A percentile compares a stretch with the other conserved stretches of the same genome.
These are phyloP conservation scores for Andrographis paniculata DNA, from an alignment of 305 asterid species.

Conservation along the genomic window DNA sequence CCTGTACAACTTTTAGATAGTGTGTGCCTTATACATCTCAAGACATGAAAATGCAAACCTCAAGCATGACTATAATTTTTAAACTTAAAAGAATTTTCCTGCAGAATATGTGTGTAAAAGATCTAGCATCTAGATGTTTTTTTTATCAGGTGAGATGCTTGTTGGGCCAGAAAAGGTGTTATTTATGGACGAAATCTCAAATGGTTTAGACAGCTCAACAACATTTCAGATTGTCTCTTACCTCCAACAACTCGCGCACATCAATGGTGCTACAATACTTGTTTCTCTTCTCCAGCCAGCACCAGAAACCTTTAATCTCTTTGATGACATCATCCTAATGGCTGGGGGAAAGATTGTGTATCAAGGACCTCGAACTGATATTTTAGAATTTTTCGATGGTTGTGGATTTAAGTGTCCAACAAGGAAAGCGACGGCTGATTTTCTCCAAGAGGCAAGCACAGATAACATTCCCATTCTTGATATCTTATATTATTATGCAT, in stretches of 20 bases:
- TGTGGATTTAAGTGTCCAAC: slow-evolving; percentile 46
- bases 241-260: slow-evolving; percentile 22
- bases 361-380: slow-evolving; percentile 20
- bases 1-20: neutral
- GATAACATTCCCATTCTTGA: neutral
- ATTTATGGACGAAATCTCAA: slow-evolving; percentile 27
- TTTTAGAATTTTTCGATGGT: slow-evolving; percentile 14
- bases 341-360: slow-evolving; percentile 22
- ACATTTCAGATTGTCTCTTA: slow-evolving; percentile 19
- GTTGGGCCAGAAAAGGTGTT: slow-evolving; percentile 21
- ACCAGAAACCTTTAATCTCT: slow-evolving; percentile 21
- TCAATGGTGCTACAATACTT: slow-evolving; percentile 20
- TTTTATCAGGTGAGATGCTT: slow-evolving; percentile 22
- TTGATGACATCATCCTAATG: slow-evolving; percentile 25
- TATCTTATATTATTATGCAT: neutral
- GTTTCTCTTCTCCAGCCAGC: slow-evolving; percentile 29
- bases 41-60: neutral
- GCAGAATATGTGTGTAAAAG: neutral
- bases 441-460: slow-evolving; percentile 50
- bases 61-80: neutral
- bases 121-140: neutral
- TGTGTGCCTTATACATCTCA: neutral
- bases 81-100: neutral
- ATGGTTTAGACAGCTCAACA: slow-evolving; percentile 30
- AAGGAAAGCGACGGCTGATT: slow-evolving; percentile 54